Evolutionary conservation across 2,329 filamentous ascomycete species (phyloP), one percentile per base, ranked within the genome.

Genomic region (Beauveria brongniartii): DNA sequence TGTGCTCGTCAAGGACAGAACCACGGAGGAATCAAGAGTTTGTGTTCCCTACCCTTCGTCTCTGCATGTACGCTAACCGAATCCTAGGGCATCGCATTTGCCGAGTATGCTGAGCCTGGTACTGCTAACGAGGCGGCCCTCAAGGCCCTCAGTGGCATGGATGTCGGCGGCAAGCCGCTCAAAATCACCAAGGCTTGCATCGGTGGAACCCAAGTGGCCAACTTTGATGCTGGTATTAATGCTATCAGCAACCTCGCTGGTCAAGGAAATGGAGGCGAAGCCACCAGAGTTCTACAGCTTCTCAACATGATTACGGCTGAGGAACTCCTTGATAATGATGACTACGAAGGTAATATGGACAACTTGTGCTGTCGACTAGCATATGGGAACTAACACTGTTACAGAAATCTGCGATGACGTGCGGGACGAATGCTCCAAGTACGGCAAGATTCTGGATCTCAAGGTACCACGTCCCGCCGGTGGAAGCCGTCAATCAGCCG

Each of bases 221-320:
- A 92, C 64, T 83, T 96, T 46, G 94, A 99, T 70, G 95, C 97
- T 82, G 91, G 93, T 60, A 93, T 99, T 64, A 95, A 94, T 67
- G 94, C 94, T 64, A 97, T 99, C 87, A 96, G 92, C 55, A 92
- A 97, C 84, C 89, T 99, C 68, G 94, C 94, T 43, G 92, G 93
- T 62, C 96, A 94, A 22, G 91, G 87, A 43, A 82, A 82, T 61
- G 89, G 92, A 63, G 80, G 89, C 40, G 92, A 96, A 67, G 86
- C 88, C 63, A 90, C 90, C 65, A 85, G 90, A 61, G 93, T 99
- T 18, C 74, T 99, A 63, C 93, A 96, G 75, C 79, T 99, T 64
- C 84, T 99, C 70, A 99, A 99, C 78, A 99, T 99, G 94, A 93
- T 99, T 41, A 99, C 94, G 0, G 82, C 92, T 0, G 94, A 99